Evolutionary conservation across 116 monocot species (phyloP).

Genomic region (Dioscorea cayenensis): DNA sequence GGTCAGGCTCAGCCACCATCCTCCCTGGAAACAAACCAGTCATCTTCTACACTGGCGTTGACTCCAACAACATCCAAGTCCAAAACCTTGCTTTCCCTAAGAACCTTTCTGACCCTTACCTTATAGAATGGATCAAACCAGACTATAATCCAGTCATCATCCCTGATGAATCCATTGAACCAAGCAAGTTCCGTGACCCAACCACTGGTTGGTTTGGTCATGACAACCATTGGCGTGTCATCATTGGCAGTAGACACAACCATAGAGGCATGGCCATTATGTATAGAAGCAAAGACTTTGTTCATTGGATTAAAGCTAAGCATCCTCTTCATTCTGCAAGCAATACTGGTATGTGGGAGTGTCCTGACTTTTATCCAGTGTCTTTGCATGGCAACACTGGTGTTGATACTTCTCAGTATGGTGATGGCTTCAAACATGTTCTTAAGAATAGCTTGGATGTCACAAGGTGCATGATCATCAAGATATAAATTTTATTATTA

Average conservation of each 20-base stretch:
- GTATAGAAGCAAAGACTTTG: conserved; percentile 24
- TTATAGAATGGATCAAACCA: conserved; percentile 30
- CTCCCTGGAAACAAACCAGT: conserved; percentile 25
- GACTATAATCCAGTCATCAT: conserved; percentile 33
- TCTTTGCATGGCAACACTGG: not conserved
- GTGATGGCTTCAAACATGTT: no score
- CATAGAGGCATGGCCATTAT: conserved; percentile 14
- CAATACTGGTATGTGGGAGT: conserved; percentile 16
- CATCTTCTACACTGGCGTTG: conserved; percentile 45
- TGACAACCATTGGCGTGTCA: conserved; percentile 25
- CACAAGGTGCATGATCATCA: no score
- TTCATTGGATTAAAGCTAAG: conserved; percentile 10
- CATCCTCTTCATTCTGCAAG: conserved; percentile 1
- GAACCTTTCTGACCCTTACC: conserved; percentile 21
- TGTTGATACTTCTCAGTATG: no score
- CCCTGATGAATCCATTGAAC: conserved; percentile 1
- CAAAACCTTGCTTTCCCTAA: conserved; percentile 35
- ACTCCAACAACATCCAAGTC: conserved; percentile 12
- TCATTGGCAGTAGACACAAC: conserved; percentile 11
- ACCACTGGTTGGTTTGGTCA: conserved; percentile 27
- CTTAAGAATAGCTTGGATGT: no score
- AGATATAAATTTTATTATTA: no score
- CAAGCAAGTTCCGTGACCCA: conserved; percentile 32
- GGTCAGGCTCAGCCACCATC: conserved; percentile 75
- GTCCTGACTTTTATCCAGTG: conserved; percentile 26